Evolutionary conservation across 306 rosid species (phyloP).

Genomic region (Dryas drummondii): DNA sequence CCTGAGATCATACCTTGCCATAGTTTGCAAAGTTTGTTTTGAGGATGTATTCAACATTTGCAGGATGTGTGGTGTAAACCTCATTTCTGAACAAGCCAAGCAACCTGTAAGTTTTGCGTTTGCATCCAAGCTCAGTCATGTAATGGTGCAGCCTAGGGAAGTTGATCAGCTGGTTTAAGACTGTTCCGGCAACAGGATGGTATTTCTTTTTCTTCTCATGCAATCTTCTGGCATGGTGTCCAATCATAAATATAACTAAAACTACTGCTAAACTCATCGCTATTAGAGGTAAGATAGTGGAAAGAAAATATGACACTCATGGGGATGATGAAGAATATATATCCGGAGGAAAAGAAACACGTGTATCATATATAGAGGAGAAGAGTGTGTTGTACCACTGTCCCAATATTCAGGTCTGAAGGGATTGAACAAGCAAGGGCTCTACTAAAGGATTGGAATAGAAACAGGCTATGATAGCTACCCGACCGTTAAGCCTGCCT

Average conservation of each 20-base stretch:
- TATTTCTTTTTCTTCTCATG: slow-evolving; percentile 11
- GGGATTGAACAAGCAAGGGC: too few species aligned
- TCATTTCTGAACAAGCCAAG: slow-evolving; percentile 15
- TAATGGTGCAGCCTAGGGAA: slow-evolving; percentile 23
- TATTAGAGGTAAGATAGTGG: neutral
- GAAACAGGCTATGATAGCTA: too few species aligned
- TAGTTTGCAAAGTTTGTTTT: slow-evolving; percentile 24
- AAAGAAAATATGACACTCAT: neutral
- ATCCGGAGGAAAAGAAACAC: neutral
- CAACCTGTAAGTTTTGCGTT: slow-evolving; percentile 17
- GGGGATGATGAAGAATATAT: neutral
- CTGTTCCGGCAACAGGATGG: slow-evolving; percentile 21
- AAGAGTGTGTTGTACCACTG: too few species aligned
- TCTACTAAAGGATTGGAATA: too few species aligned
- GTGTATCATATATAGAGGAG: neutral
- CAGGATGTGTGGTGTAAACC: slow-evolving; percentile 26
- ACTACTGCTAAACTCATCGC: slow-evolving; percentile 1
- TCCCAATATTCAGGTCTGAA: too few species aligned
- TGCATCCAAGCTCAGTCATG: slow-evolving; percentile 18
- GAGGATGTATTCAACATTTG: slow-evolving; percentile 27
- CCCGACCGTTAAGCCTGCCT: too few species aligned
- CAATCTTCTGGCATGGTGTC: neutral
- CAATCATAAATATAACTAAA: neutral
- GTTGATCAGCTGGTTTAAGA: slow-evolving; percentile 15
- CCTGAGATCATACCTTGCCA: slow-evolving; percentile 22